Conservation (phyloP, 2,329 filamentous ascomycete species). For the Pseudogymnoascus sp. region DNA sequence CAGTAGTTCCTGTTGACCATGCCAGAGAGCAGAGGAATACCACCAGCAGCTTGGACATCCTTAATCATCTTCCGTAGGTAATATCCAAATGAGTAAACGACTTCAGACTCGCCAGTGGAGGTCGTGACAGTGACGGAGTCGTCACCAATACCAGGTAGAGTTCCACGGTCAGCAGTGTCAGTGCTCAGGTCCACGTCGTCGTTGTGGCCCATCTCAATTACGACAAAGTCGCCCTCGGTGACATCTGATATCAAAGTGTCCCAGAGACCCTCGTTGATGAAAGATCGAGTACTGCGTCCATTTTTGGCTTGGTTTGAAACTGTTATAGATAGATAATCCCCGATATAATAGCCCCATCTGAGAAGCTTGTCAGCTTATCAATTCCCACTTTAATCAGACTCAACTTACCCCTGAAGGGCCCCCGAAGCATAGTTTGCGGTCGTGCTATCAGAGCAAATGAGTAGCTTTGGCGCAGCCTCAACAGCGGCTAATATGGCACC, state of each 20-base stretch:
- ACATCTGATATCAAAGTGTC: slow-evolving; percentile 14
- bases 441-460: not conserved
- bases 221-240: slow-evolving; percentile 18
- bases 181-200: slow-evolving; percentile 21
- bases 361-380: not conserved
- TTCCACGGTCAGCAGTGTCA: slow-evolving; percentile 20
- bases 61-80: slow-evolving; percentile 26
- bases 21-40: slow-evolving; percentile 21
- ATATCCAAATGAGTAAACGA: slow-evolving; percentile 24
- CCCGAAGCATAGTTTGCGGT: not conserved
- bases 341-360: not conserved
- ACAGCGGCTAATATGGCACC: not conserved
- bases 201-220: slow-evolving; percentile 26
- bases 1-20: slow-evolving; percentile 24
- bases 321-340: not conserved
- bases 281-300: not conserved
- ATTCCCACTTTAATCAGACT: not conserved
- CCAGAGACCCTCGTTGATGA: slow-evolving; percentile 4
- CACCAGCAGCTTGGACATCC: slow-evolving; percentile 21
- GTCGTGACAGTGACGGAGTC: slow-evolving; percentile 20
- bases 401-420: not conserved
- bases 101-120: slow-evolving; percentile 16
- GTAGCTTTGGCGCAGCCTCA: not conserved
- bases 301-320: not conserved
- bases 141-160: slow-evolving; percentile 21